A percentile compares a stretch with the other conserved stretches of the same genome.
phyloP scores from a whole-genome alignment of 2,329 filamentous ascomycete genomes.

The Cladobotryum mycophilum region DNA sequence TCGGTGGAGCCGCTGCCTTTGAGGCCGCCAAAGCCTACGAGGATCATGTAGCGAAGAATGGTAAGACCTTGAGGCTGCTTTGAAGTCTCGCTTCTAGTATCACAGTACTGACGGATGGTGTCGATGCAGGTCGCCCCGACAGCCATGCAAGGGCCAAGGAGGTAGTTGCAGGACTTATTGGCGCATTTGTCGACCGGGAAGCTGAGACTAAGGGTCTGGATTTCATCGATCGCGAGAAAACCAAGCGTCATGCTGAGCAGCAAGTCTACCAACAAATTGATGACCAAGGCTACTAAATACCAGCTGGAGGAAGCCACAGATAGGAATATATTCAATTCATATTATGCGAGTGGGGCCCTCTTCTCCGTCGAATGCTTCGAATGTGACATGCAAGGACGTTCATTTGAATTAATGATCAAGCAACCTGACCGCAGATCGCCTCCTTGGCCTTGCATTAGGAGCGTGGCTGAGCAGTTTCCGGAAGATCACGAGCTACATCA shows the following conservation, averaged over 20 bases:
- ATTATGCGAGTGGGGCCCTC: no score
- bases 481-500: no score
- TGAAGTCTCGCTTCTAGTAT: background rate
- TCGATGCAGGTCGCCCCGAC: slow-evolving; percentile 18
- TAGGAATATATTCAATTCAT: no score
- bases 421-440: no score
- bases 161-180: slow-evolving; percentile 22
- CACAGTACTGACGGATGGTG: background rate
- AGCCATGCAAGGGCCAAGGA: slow-evolving; percentile 25
- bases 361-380: no score
- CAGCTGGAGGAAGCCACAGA: no score
- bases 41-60: slow-evolving; percentile 22
- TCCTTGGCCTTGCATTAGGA: no score
- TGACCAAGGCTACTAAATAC: no score
- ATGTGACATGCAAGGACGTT: no score
- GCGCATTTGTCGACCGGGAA: slow-evolving; percentile 26
- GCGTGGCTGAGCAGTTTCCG: no score
- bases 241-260: slow-evolving; percentile 22
- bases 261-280: slow-evolving; percentile 8
- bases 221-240: slow-evolving; percentile 21
- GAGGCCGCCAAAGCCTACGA: slow-evolving; percentile 28
- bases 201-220: slow-evolving; percentile 26
- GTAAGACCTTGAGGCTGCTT: slow-evolving; percentile 5
- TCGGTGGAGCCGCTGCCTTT: slow-evolving; percentile 25
- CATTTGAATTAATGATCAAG: no score